These are phyloP conservation scores for Tricholoma sp. DNA, from an alignment of 768 basidiomycete species.

Conservation along the genomic window DNA sequence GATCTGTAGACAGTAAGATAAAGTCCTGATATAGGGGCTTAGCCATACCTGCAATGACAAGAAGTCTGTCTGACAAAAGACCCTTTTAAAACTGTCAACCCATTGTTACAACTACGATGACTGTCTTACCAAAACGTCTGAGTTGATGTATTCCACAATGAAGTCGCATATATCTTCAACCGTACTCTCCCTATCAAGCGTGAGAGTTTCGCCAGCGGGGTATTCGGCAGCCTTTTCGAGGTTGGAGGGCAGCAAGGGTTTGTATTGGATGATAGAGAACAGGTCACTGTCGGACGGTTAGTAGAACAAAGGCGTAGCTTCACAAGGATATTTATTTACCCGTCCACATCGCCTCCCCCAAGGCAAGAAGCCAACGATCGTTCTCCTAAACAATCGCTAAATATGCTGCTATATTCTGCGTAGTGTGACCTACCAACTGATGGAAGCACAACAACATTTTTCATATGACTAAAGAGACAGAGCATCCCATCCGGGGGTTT, in stretches of 20 bases:
- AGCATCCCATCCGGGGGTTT: slow-evolving; percentile 51
- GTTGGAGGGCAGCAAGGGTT: slow-evolving; percentile 48
- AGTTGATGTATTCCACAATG: slow-evolving; percentile 78
- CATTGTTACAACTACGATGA: not conserved
- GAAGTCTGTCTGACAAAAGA: slow-evolving; percentile 58
- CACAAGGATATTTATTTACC: slow-evolving; percentile 35
- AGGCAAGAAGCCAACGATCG: slow-evolving; percentile 66
- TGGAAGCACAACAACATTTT: slow-evolving; percentile 70
- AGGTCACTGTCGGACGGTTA: slow-evolving; percentile 42
- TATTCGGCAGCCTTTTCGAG: slow-evolving; percentile 52
- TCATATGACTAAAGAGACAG: slow-evolving; percentile 56
- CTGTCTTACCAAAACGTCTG: slow-evolving; percentile 63
- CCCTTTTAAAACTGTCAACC: slow-evolving; percentile 38
- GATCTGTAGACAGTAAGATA: slow-evolving; percentile 39
- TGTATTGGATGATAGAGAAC: slow-evolving; percentile 56
- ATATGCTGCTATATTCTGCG: not conserved
- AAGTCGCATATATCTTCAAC: slow-evolving; percentile 77
- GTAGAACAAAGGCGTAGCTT: not conserved
- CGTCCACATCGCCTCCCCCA: slow-evolving; percentile 77
- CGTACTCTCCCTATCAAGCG: slow-evolving; percentile 44
- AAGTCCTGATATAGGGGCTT: not conserved
- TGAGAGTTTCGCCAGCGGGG: slow-evolving; percentile 27
- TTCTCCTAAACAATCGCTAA: slow-evolving; percentile 30
- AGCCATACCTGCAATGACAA: slow-evolving; percentile 62
- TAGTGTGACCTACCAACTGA: slow-evolving; percentile 40